Evolutionary conservation across 805 yeast genomes (phyloP).

Genomic region (Grigorovia humatica): DNA sequence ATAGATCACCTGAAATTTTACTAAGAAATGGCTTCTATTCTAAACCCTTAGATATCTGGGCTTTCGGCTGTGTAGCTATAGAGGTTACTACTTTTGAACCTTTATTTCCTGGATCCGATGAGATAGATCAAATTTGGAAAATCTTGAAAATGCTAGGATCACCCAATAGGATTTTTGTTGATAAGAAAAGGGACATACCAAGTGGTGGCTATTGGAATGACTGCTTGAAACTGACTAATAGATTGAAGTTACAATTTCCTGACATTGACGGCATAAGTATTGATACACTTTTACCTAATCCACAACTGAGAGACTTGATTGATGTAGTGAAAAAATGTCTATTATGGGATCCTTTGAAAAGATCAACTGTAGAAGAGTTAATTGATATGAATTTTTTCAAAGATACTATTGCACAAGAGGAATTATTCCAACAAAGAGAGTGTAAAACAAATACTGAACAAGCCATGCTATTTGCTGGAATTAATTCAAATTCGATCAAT

Average conservation of each 20-base stretch:
- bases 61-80: conserved; percentile 69
- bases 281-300: conserved; percentile 35
- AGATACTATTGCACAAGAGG: conserved; percentile 27
- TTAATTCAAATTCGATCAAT: conserved; percentile 5
- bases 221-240: conserved; percentile 41
- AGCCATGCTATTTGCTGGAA: conserved; percentile 20
- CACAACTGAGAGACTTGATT: conserved; percentile 31
- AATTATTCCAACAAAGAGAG: not conserved
- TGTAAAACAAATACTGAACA: conserved; percentile 14
- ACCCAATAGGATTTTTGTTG: conserved; percentile 37
- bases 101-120: conserved; percentile 73
- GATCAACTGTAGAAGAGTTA: conserved; percentile 43
- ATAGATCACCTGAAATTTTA: conserved; percentile 72
- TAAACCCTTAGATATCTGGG: conserved; percentile 74
- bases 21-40: conserved; percentile 54
- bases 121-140: conserved; percentile 66
- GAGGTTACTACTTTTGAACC: conserved; percentile 68
- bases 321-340: conserved; percentile 39
- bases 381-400: conserved; percentile 46
- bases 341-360: conserved; percentile 67
- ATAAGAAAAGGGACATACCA: conserved; percentile 27
- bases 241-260: conserved; percentile 50
- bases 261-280: conserved; percentile 40
- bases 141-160: conserved; percentile 63
- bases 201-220: conserved; percentile 71